Evolutionary conservation across 345 rosid species (phyloP).

Genomic region (Turritis glabra): DNA sequence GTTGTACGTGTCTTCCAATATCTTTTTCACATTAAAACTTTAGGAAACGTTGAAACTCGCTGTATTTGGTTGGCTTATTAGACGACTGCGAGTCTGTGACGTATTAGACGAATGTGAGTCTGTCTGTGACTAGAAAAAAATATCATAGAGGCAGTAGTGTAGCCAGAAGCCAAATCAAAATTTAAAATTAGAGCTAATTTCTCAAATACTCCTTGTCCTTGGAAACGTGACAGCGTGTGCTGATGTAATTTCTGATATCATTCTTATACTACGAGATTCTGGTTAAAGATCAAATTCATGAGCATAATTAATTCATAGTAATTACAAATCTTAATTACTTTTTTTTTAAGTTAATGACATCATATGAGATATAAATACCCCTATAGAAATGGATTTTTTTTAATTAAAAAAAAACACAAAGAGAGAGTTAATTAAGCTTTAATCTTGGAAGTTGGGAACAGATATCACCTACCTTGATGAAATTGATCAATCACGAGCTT

Average conservation of each 20-base stretch:
- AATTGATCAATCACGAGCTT: conserved; percentile 23
- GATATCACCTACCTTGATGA: conserved; percentile 31
- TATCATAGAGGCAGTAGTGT: neutral
- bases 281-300: neutral
- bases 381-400: neutral
- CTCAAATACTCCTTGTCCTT: neutral
- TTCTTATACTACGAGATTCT: neutral
- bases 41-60: neutral
- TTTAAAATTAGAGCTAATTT: neutral
- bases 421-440: neutral
- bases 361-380: neutral
- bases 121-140: neutral
- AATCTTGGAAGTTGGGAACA: conserved; percentile 29
- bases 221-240: neutral
- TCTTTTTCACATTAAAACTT: conserved; percentile 10
- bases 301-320: neutral
- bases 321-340: neutral
- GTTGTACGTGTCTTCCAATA: conserved; percentile 21
- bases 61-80: conserved; percentile 35
- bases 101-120: conserved; percentile 36
- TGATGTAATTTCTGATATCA: conserved; percentile 16
- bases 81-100: conserved; percentile 27
- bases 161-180: neutral
- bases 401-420: neutral
- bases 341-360: neutral